A percentile compares a stretch with the other conserved stretches of the same genome.
These are phyloP conservation scores for Gossypium thurberi DNA, from an alignment of 345 rosid species.

Conservation along the genomic window DNA sequence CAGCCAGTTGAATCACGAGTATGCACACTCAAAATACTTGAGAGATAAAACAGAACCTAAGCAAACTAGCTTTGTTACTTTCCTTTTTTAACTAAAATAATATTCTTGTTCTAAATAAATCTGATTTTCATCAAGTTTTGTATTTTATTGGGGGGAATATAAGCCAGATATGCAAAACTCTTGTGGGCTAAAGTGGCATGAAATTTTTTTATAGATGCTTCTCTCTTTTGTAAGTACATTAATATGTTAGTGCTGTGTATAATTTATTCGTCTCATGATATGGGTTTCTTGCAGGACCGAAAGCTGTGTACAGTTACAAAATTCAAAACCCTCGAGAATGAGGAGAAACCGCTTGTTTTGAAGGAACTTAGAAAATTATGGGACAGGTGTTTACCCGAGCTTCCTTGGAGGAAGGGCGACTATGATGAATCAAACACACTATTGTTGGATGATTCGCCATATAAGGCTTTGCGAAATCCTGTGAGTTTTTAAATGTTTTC, in stretches of 20 bases:
- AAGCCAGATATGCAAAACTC: neutral
- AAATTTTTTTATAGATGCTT: neutral
- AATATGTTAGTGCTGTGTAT: neutral
- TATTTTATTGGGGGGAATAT: neutral
- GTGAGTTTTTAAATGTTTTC: conserved; percentile 28
- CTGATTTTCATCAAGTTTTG: neutral
- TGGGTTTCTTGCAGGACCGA: conserved; percentile 39
- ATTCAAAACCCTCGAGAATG: conserved; percentile 45
- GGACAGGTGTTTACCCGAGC: conserved; percentile 31
- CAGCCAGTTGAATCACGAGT: no score
- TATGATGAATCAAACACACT: conserved; percentile 72
- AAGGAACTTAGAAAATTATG: conserved; percentile 68
- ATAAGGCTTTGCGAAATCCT: conserved; percentile 82
- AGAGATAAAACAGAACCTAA: neutral
- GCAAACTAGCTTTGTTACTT: neutral
- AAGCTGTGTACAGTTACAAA: conserved; percentile 48
- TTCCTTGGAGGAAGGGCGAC: conserved; percentile 52
- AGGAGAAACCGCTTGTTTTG: conserved; percentile 58
- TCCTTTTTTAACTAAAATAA: neutral
- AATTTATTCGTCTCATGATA: neutral
- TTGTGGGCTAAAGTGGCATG: neutral
- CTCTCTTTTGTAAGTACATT: neutral
- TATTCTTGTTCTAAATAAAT: neutral
- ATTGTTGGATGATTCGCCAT: conserved; percentile 78
- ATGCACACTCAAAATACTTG: neutral